A percentile compares a stretch with the other conserved stretches of the same genome.
phyloP scores from a whole-genome alignment of 495 filamentous ascomycete species.

The Trichoderma asperelloides region DNA sequence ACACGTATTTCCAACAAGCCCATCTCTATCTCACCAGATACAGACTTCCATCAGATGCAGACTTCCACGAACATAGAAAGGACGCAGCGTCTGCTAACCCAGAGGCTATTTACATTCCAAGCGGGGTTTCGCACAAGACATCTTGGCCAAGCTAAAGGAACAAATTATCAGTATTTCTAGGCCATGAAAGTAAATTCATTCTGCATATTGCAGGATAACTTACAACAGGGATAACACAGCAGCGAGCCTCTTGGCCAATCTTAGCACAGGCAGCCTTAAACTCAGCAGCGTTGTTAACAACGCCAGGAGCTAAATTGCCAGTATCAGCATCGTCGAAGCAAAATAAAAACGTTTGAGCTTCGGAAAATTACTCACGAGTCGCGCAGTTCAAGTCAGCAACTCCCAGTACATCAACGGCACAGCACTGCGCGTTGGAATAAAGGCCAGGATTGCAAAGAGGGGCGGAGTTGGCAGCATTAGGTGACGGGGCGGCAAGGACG shows the following conservation, averaged over 20 bases:
- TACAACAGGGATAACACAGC: neutral
- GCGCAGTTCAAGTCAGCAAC: conserved; percentile 13
- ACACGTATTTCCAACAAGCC: neutral
- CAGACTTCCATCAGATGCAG: no score
- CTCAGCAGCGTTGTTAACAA: neutral
- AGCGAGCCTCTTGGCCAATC: neutral
- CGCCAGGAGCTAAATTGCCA: neutral
- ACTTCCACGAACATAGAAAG: no score
- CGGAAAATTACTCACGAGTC: neutral
- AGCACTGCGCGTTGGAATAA: neutral
- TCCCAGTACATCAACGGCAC: neutral
- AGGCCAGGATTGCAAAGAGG: conserved; percentile 13
- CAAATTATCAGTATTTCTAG: neutral
- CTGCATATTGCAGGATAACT: neutral
- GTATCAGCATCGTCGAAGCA: neutral
- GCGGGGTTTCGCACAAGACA: neutral
- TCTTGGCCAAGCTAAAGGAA: neutral
- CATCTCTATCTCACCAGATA: neutral
- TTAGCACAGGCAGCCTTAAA: neutral
- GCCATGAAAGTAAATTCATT: no score
- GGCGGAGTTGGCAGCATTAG: conserved; percentile 23
- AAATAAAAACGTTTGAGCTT: no score
- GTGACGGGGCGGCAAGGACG: conserved; percentile 3
- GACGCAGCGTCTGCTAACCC: no score
- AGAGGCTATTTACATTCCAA: neutral